Evolutionary conservation across 1,284 basidiomycete species (phyloP).

Genomic region (Ceratorhiza oryzae-sativae): DNA sequence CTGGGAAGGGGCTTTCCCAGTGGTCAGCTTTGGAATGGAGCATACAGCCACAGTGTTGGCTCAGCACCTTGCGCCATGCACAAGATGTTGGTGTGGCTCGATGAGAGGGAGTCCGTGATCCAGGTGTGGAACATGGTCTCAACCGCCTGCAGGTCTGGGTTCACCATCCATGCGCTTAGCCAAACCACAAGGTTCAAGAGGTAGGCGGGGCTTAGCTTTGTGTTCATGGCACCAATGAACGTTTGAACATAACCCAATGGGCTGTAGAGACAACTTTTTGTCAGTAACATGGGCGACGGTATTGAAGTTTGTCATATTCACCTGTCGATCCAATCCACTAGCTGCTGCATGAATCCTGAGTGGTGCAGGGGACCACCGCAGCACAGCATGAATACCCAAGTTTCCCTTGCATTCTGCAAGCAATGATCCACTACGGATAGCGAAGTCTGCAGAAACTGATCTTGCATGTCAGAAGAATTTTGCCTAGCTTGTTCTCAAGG

Average conservation of each 20-base stretch:
- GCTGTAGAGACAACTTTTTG: neutral
- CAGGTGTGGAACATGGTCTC: neutral
- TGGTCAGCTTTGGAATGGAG: conserved; percentile 4
- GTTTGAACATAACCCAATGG: neutral
- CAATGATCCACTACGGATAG: neutral
- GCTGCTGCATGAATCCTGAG: neutral
- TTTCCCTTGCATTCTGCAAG: neutral
- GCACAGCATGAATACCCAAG: neutral
- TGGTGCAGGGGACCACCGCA: conserved; percentile 13
- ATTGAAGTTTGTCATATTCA: neutral
- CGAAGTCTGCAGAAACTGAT: too few species aligned
- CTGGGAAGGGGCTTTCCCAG: neutral
- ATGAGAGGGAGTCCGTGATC: neutral
- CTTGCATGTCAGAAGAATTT: too few species aligned
- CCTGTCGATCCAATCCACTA: conserved; percentile 2
- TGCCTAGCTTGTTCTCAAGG: too few species aligned
- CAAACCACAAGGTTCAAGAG: neutral
- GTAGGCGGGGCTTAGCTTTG: neutral
- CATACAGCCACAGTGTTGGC: conserved; percentile 9
- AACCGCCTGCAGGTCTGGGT: neutral
- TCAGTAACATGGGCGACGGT: too few species aligned
- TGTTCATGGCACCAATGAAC: neutral
- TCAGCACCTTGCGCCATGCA: neutral
- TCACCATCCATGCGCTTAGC: neutral
- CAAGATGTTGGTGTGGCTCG: neutral